Percentiles rank a stretch among this genome's conserved stretches.
Evolutionary conservation across 148 eudicot genomes (phyloP).

Genomic region (Linanthus parryae): DNA sequence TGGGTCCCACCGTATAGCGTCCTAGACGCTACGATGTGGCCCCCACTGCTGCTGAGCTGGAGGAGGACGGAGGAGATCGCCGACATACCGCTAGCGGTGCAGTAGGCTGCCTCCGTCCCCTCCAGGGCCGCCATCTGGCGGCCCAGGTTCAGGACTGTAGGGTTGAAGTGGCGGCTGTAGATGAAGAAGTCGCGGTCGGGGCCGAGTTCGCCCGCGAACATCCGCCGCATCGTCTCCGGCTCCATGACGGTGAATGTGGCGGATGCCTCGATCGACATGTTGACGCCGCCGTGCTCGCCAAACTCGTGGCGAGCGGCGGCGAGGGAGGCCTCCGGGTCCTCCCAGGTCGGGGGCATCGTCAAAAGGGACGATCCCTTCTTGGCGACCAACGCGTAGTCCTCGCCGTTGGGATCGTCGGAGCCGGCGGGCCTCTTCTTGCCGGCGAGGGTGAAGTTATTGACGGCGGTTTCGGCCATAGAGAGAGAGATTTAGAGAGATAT

Average conservation of each 20-base stretch:
- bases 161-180: slow-evolving; percentile 95
- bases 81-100: slow-evolving; percentile 95
- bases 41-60: slow-evolving; percentile 72
- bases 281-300: slow-evolving; percentile 96
- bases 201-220: slow-evolving; percentile 84
- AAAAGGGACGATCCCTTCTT: slow-evolving; percentile 11
- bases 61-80: slow-evolving; percentile 76
- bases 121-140: slow-evolving; percentile 97
- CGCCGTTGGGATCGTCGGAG: slow-evolving; percentile 21
- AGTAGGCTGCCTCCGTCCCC: slow-evolving; percentile 94
- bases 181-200: slow-evolving; percentile 79
- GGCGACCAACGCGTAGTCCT: slow-evolving; percentile 13
- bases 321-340: slow-evolving; percentile 59
- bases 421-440: slow-evolving; percentile 31
- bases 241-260: slow-evolving; percentile 98
- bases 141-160: slow-evolving; percentile 75
- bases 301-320: slow-evolving; percentile 77
- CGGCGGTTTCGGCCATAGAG: slow-evolving; percentile 20
- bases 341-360: slow-evolving; percentile 10
- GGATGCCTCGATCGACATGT: slow-evolving; percentile 98
- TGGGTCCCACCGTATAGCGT: slow-evolving; percentile 89
- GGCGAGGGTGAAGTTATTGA: neutral
- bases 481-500: neutral
- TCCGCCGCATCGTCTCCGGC: slow-evolving; percentile 73
- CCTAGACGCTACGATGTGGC: slow-evolving; percentile 74